These are phyloP conservation scores for Pascua guehoae DNA, from an alignment of 1,284 basidiomycete species.

Conservation along the genomic window DNA sequence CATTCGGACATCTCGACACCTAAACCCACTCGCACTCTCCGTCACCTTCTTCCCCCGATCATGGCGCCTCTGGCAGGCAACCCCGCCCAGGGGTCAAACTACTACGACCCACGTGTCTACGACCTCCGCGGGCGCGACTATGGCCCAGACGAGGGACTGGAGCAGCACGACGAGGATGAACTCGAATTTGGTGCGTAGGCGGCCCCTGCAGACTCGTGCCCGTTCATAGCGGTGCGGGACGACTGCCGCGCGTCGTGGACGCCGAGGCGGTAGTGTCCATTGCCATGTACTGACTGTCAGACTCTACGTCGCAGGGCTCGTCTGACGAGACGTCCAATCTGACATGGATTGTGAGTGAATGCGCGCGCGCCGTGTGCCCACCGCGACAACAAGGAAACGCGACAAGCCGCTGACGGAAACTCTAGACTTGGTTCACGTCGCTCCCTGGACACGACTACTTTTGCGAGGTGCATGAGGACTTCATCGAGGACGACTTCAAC, in stretches of 20 bases:
- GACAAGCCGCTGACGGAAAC: neutral
- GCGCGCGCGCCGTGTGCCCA: neutral
- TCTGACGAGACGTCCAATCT: constrained; percentile 49
- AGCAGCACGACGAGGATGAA: constrained; percentile 37
- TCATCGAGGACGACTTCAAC: constrained; percentile 99
- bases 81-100: neutral
- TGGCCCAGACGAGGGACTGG: constrained; percentile 34
- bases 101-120: neutral
- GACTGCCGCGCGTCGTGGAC: too few species aligned
- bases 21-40: neutral
- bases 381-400: too few species aligned
- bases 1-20: too few species aligned
- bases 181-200: constrained; percentile 36
- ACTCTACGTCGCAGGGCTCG: constrained; percentile 46
- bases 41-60: neutral
- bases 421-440: constrained; percentile 82
- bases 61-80: neutral
- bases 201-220: too few species aligned
- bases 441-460: constrained; percentile 99
- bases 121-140: constrained; percentile 19
- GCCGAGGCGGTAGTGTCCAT: too few species aligned
- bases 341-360: constrained; percentile 48
- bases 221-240: neutral
- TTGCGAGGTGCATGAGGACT: constrained; percentile 95
- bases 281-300: constrained; percentile 18